Base-by-base conservation (phyloP, 192 early-diverging fungal genomes). In the Rhizoclosmatium globosum region DNA sequence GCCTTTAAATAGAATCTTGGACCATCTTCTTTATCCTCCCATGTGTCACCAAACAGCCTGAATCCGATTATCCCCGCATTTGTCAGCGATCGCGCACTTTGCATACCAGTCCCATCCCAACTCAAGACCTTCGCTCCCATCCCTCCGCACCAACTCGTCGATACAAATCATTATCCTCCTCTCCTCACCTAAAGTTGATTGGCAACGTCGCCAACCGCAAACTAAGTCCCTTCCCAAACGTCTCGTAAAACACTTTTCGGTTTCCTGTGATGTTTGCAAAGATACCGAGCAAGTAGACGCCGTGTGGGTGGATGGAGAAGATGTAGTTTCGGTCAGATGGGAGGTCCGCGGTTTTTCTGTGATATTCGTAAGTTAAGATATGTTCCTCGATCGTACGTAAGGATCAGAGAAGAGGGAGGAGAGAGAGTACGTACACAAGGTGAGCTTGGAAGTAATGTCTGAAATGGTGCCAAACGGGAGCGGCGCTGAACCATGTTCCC, bases 271-370 rank as follows among this genome's bases (percentile, higher is more conserved):
- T 44, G 47, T 73, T 72, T 17, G 77, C 81, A 76, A 82, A 77
- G 64, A 79, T 75, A 2, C 77, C 73, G 41, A 78, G 53, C 65
- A 70, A 60, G 48, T 82, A 79, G 38, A 80, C 79, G 9, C 81
- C 77, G 45, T 80, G 79, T 17, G 82, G 79, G 70, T 72, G 69
- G 60, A 66, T 43, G 4, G 42, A 48, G 41, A 81, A 46, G 46
- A 81, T 77, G 67, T 82, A 85, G 58, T 82, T 82, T 48, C 71
- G 64, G 19, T 73, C 57, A n/a, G 65, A 53, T 23, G 65, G 64
- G 15, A 85, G 67, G 0, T 79, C 81, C 4, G 66, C 80, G 2
- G 81, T 79, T 59, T 79, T 79, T 31, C 31, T 31, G 31, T 0
- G 31, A 0, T 31, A 31, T 31, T 31, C 0, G 31, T 31, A 31